Base-by-base conservation (phyloP, 768 basidiomycete species). In the Neoboletus magnificus region DNA sequence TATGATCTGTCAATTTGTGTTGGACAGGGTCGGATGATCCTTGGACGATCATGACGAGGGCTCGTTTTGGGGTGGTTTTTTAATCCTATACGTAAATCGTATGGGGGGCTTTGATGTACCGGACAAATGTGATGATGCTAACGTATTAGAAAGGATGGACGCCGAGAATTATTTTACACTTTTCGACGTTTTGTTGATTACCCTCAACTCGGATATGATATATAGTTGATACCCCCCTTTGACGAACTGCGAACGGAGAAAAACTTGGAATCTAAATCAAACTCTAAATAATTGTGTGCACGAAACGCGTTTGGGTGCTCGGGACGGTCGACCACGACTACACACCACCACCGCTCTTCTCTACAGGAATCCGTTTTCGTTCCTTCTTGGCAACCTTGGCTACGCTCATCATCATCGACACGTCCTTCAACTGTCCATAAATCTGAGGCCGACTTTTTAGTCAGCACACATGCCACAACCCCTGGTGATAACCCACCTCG, bases 371-470 rank as follows among this genome's bases (percentile, higher is more conserved):
- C 82, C 85, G 60, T 39, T 63, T 72, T 45, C 79, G 67, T 54
- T 78, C 68, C 33, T 64, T 73, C 54, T 74, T 73, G n/a, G 58
- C 59, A 18, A 48, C 62, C 52, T 64, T 71, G 56, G 66, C 68
- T 48, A 57, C 65, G 35, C 73, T 78, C 55, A 72, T 73, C 55
- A 72, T 73, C 79, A 81, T 68, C 69, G 80, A 63, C 45, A 86
- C 80, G 59, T 88, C 88, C 69, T 85, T 89, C 57, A 91, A 71
- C 52, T 80, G 82, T 3, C 84, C 88, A 65, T 87, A 91, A 36
- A 91, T 80, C 89, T 91, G n/a, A n/a, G n/a, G n/a, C n/a, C n/a
- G n/a, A n/a, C n/a, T n/a, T n/a, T n/a, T n/a, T n/a, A n/a, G n/a
- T n/a, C n/a, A n/a, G n/a, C n/a, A n/a, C n/a, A n/a, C n/a, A n/a